Conservation (phyloP, 192 early-diverging fungal genomes). For the Thamnidium elegans region DNA sequence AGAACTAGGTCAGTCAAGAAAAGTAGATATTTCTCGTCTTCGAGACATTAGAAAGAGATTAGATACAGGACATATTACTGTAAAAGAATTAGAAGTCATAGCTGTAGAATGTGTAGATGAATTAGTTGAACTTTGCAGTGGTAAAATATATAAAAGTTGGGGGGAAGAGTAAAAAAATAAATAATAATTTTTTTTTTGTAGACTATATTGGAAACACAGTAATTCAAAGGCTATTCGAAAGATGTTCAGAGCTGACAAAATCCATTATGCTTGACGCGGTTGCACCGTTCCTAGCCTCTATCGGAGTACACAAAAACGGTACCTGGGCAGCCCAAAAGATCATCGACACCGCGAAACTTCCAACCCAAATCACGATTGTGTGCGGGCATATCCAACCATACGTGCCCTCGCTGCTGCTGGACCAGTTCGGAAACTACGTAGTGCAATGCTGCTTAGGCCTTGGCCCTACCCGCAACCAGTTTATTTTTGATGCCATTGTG, state of each 20-base stretch:
- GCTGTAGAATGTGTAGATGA: slow-evolving; percentile 82
- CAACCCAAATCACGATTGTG: slow-evolving; percentile 51
- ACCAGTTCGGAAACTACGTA: slow-evolving; percentile 99
- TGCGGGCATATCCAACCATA: slow-evolving; percentile 60
- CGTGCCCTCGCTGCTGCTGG: slow-evolving; percentile 85
- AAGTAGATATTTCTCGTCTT: slow-evolving; percentile 75
- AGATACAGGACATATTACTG: slow-evolving; percentile 64
- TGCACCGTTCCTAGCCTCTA: slow-evolving; percentile 79
- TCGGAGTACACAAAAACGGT: slow-evolving; percentile 98
- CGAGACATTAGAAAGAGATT: slow-evolving; percentile 87
- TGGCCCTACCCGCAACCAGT: slow-evolving; percentile 79
- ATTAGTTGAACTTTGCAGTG: slow-evolving; percentile 85
- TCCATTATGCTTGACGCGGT: slow-evolving; percentile 73
- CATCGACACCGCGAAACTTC: slow-evolving; percentile 80
- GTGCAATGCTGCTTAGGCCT: slow-evolving; percentile 93
- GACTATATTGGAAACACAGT: slow-evolving; percentile 97
- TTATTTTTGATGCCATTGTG: slow-evolving; percentile 93
- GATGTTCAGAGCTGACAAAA: slow-evolving; percentile 64
- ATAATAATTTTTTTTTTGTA: slow-evolving; percentile 60
- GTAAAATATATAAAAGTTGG: too few species aligned
- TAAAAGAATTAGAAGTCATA: slow-evolving; percentile 73
- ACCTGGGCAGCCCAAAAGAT: slow-evolving; percentile 99
- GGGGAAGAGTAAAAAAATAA: too few species aligned
- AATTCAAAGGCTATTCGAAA: slow-evolving; percentile 89
- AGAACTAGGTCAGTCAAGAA: slow-evolving; percentile 65